Base-by-base conservation (phyloP, 305 asterid species). In the Nicotiana rustica region DNA sequence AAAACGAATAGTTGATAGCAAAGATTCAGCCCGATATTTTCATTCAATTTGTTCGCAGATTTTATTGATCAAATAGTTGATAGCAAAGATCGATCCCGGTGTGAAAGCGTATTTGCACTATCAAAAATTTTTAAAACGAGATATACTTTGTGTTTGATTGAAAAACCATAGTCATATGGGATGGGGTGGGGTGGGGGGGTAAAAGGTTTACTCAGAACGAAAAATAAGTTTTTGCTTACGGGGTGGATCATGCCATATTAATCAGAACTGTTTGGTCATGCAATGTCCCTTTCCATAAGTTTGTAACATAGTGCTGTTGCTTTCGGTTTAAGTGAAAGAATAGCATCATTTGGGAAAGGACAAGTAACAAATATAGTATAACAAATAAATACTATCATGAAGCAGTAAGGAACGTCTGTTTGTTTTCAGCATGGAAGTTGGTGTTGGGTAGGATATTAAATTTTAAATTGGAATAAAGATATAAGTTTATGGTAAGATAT, bases 201-300 rank as follows among this genome's bases (percentile, higher is more conserved):
- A 25, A 25, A 25, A 25, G 29, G 29, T 25, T 25, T 25, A 25
- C 29, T 25, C 29, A 25, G 1, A 25, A 25, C 29, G 35, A 10
- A 41, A 69, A 41, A 5, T 33, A 10, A 18, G 44, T 17, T 6
- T 69, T 69, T 69, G 57, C 57, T 10, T 12, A 12, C 10, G 35
- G 44, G 38, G 78, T 47, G 36, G 38, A 70, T 44, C 78, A 41
- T 70, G 60, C 35, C 18, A 70, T 44, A 44, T 70, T 59, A 44
- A 44, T 49, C 10, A 38, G 57, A n/a, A 69, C 9, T 10, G 77
- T n/a, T 69, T 38, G 77, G 77, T 38, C 17, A 38, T 44, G 33
- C 0, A 41, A 13, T 14, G 61, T 71, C 78, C 38, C 78, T 44
- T 47, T 44, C 41, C 5, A 70, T 44, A 41, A 19, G 77, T 44